A percentile compares a stretch with the other conserved stretches of the same genome.
Evolutionary conservation across 768 basidiomycete species (phyloP).

Genomic region (Saitozyma sp.): DNA sequence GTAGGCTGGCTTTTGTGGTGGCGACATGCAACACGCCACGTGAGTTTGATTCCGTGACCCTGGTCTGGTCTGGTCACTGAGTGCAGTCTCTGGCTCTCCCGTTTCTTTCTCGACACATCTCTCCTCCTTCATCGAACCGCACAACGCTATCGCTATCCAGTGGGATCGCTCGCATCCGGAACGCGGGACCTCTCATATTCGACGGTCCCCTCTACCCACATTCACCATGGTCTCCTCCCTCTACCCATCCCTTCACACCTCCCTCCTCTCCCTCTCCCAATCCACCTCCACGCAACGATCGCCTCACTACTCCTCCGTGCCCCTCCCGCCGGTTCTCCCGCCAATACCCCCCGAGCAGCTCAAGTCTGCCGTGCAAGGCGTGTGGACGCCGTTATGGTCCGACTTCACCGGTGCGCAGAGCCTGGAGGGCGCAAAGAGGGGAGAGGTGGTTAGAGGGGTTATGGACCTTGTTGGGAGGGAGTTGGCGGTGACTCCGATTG

Average conservation of each 20-base stretch:
- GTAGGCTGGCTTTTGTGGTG: too few relatives aligned
- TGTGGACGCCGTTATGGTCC: conserved; percentile 11
- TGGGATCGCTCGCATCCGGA: too few relatives aligned
- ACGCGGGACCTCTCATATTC: not conserved
- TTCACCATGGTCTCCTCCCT: conserved; percentile 10
- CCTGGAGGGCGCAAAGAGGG: not conserved
- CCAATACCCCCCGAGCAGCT: conserved; percentile 20
- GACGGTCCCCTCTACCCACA: not conserved
- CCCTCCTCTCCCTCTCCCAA: conserved; percentile 4
- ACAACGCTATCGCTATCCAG: too few relatives aligned
- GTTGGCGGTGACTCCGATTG: conserved; percentile 23
- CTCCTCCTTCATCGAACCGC: too few relatives aligned
- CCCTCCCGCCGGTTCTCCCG: conserved; percentile 5
- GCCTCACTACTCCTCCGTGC: conserved; percentile 5
- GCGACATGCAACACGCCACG: too few relatives aligned
- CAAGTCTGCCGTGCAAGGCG: conserved; percentile 2
- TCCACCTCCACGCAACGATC: not conserved
- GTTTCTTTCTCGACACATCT: too few relatives aligned
- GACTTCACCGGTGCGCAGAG: not conserved
- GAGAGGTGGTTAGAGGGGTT: conserved; percentile 27
- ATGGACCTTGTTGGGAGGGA: conserved; percentile 45
- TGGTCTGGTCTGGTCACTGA: too few relatives aligned
- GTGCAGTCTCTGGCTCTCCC: too few relatives aligned
- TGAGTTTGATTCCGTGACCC: too few relatives aligned
- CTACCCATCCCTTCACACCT: conserved; percentile 16